Conservation (phyloP, 257 asterid species). For the Nicotiana undulata region DNA sequence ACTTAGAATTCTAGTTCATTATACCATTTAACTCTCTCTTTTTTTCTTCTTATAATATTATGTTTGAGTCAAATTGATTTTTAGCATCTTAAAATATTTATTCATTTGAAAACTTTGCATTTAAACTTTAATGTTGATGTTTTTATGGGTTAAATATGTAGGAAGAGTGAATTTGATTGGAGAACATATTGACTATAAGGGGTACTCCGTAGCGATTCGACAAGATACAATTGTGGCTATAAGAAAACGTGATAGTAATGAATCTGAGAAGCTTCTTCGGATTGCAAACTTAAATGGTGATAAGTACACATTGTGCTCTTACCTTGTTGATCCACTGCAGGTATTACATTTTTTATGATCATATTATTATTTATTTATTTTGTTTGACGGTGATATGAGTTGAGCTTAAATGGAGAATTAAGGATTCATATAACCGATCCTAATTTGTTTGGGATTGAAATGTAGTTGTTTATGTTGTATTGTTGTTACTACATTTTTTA, state of each 20-base stretch:
- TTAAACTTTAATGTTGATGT: no score
- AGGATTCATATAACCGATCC: no score
- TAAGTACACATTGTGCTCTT: conserved; percentile 68
- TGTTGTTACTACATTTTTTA: not conserved
- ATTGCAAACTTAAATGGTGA: conserved; percentile 74
- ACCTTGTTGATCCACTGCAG: conserved; percentile 89
- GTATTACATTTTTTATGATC: conserved; percentile 18
- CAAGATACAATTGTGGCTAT: conserved; percentile 93
- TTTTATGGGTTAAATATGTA: conserved; percentile 3
- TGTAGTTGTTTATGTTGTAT: no score
- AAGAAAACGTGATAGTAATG: conserved; percentile 32
- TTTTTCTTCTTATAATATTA: no score
- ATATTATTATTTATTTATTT: not conserved
- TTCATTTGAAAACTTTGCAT: no score
- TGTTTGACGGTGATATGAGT: no score
- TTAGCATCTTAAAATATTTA: no score
- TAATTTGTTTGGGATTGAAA: no score
- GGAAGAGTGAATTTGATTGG: conserved; percentile 99
- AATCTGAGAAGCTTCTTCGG: conserved; percentile 43
- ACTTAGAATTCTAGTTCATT: no score
- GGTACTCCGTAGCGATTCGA: conserved; percentile 93
- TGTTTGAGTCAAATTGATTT: no score
- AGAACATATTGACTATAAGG: conserved; percentile 96
- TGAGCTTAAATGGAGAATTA: no score
- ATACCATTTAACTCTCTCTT: no score